A percentile compares a stretch with the other conserved stretches of the same genome.
Conservation (phyloP, 1,139 yeast genomes). For the Nadsonia commutata region DNA sequence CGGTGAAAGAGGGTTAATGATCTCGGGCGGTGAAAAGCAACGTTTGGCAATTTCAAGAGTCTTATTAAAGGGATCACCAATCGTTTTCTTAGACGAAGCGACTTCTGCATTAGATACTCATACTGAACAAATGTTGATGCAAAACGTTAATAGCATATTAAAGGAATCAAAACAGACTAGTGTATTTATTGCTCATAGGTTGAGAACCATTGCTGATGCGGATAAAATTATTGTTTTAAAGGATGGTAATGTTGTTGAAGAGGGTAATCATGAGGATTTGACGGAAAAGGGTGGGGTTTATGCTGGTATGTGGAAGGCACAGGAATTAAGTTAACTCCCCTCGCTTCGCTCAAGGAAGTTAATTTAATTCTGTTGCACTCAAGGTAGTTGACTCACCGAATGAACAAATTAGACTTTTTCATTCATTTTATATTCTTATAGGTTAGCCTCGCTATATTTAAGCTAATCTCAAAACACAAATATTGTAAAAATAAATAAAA, state of each 20-base stretch:
- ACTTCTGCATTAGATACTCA: constrained; percentile 94
- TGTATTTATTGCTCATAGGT: constrained; percentile 83
- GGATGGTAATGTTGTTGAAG: constrained; percentile 69
- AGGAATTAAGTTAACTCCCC: too few species aligned
- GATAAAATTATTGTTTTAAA: constrained; percentile 83
- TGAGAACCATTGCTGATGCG: constrained; percentile 87
- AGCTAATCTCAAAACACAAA: too few species aligned
- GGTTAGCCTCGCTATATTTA: too few species aligned
- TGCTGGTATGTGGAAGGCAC: constrained; percentile 77
- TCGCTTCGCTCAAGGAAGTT: too few species aligned
- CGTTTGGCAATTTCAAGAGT: constrained; percentile 86
- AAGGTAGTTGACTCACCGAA: too few species aligned
- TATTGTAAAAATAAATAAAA: too few species aligned
- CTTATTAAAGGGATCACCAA: constrained; percentile 68
- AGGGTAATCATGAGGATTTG: constrained; percentile 68
- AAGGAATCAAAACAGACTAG: constrained; percentile 49
- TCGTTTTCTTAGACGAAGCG: constrained; percentile 92
- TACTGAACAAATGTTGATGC: constrained; percentile 74
- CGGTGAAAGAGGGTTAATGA: constrained; percentile 98
- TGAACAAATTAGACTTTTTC: too few species aligned
- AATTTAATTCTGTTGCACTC: too few species aligned
- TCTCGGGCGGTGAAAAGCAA: constrained; percentile 97
- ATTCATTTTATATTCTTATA: too few species aligned
- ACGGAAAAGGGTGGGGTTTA: constrained; percentile 44
- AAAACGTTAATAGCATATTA: constrained; percentile 54